Percentiles rank a stretch among this genome's conserved stretches.
These are phyloP conservation scores for Leptodontidium sp. DNA, from an alignment of 2,329 filamentous ascomycete genomes.

Conservation along the genomic window DNA sequence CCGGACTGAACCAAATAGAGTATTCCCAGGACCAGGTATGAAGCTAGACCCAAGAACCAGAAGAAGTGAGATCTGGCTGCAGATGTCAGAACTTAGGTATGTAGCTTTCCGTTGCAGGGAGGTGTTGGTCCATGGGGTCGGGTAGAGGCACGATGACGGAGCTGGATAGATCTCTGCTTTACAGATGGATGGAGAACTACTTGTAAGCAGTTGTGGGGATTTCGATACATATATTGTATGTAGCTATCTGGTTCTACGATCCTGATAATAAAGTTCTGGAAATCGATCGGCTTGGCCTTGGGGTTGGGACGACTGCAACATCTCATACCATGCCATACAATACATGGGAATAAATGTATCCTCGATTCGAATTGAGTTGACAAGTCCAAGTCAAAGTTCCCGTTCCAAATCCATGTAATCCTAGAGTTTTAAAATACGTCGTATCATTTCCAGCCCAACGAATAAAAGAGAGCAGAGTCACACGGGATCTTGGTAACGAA, in stretches of 20 bases:
- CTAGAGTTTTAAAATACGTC: background rate
- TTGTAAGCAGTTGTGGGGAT: too few species aligned
- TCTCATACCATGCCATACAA: background rate
- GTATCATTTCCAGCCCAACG: background rate
- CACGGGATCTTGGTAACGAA: slow-evolving; percentile 1
- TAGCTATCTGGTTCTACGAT: background rate
- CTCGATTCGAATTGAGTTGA: background rate
- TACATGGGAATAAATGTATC: background rate
- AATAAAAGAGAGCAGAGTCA: background rate
- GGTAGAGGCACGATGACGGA: too few species aligned
- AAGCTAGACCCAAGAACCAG: background rate
- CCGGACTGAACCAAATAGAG: background rate
- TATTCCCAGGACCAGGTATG: background rate
- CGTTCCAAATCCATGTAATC: background rate
- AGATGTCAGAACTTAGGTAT: too few species aligned
- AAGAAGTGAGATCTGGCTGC: background rate
- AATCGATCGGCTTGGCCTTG: background rate
- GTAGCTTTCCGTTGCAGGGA: too few species aligned
- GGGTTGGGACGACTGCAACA: background rate
- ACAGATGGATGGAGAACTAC: too few species aligned
- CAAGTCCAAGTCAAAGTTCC: background rate
- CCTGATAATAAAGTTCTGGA: background rate
- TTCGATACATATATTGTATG: too few species aligned
- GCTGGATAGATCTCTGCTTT: too few species aligned
- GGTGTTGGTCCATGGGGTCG: too few species aligned